These are phyloP conservation scores for Seiridium unicorne DNA, from an alignment of 2,329 filamentous ascomycete species.

Conservation along the genomic window DNA sequence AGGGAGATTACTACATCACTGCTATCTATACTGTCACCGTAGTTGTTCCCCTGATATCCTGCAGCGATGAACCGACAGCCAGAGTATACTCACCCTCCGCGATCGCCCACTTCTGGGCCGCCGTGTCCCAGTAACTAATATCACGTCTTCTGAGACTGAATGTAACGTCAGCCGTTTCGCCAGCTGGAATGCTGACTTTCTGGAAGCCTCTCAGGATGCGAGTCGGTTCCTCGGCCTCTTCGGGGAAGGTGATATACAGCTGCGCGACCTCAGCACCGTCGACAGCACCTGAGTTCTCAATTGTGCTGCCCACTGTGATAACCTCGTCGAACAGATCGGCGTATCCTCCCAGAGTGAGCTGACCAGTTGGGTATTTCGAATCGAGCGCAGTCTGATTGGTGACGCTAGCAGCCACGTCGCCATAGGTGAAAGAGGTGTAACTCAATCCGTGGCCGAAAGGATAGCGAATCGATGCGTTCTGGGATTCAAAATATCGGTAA, in stretches of 20 bases:
- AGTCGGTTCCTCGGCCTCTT: conserved; percentile 36
- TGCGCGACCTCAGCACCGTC: conserved; percentile 66
- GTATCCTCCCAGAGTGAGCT: conserved; percentile 40
- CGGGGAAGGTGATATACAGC: conserved; percentile 49
- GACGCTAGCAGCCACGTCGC: not conserved
- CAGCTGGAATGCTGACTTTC: conserved; percentile 51
- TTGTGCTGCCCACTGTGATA: conserved; percentile 52
- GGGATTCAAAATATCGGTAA: conserved; percentile 49
- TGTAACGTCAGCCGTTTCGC: conserved; percentile 43
- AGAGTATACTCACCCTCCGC: conserved; percentile 29
- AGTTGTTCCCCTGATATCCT: conserved; percentile 1
- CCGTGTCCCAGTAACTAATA: conserved; percentile 63
- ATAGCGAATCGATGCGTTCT: conserved; percentile 48
- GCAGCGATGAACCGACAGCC: not conserved
- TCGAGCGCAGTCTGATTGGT: conserved; percentile 1
- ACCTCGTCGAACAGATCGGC: conserved; percentile 44
- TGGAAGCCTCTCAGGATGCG: conserved; percentile 61
- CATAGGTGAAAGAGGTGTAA: conserved; percentile 27
- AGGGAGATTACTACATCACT: not conserved
- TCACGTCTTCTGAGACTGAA: conserved; percentile 59
- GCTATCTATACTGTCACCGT: conserved; percentile 4
- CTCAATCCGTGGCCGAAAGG: conserved; percentile 49
- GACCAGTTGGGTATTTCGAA: conserved; percentile 22
- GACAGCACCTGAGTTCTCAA: conserved; percentile 64
- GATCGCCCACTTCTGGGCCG: conserved; percentile 58